Percentiles rank a stretch among this genome's conserved stretches.
These are phyloP conservation scores for Phylloporus scabripes DNA, from an alignment of 768 basidiomycete genomes.

Conservation along the genomic window DNA sequence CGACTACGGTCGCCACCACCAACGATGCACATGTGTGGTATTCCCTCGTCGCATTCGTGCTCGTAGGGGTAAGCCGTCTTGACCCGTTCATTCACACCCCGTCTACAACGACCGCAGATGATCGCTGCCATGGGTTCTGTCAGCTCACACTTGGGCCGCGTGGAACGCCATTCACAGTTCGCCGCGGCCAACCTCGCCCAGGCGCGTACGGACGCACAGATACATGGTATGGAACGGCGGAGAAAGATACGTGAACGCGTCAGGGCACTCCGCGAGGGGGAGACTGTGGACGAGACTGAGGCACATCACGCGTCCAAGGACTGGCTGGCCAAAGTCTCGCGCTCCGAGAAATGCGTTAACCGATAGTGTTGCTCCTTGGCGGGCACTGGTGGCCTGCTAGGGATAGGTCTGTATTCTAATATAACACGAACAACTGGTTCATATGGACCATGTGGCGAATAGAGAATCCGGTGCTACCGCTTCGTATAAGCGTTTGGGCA, in stretches of 20 bases:
- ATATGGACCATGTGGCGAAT: too few species aligned
- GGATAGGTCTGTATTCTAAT: too few species aligned
- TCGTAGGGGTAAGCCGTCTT: constrained; percentile 12
- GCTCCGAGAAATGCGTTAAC: neutral
- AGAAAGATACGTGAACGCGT: constrained; percentile 47
- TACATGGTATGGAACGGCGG: constrained; percentile 50
- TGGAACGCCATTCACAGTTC: constrained; percentile 36
- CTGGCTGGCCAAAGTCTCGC: neutral
- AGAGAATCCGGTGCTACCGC: too few species aligned
- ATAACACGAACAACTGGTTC: too few species aligned
- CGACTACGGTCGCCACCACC: constrained; percentile 22
- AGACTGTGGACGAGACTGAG: neutral
- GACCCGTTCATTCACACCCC: neutral
- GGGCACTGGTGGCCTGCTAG: too few species aligned
- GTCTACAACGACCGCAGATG: constrained; percentile 2
- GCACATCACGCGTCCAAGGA: neutral
- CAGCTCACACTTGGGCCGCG: constrained; percentile 33
- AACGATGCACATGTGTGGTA: constrained; percentile 10
- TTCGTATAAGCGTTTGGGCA: too few species aligned
- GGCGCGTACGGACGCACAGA: constrained; percentile 52
- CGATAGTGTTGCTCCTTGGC: neutral
- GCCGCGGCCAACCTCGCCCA: constrained; percentile 56
- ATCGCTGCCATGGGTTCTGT: constrained; percentile 1
- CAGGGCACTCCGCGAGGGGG: constrained; percentile 23
- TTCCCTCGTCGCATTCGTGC: constrained; percentile 6